Evolutionary conservation across 1,284 basidiomycete species (phyloP).

Genomic region (Cutaneotrichosporon spelunceum): DNA sequence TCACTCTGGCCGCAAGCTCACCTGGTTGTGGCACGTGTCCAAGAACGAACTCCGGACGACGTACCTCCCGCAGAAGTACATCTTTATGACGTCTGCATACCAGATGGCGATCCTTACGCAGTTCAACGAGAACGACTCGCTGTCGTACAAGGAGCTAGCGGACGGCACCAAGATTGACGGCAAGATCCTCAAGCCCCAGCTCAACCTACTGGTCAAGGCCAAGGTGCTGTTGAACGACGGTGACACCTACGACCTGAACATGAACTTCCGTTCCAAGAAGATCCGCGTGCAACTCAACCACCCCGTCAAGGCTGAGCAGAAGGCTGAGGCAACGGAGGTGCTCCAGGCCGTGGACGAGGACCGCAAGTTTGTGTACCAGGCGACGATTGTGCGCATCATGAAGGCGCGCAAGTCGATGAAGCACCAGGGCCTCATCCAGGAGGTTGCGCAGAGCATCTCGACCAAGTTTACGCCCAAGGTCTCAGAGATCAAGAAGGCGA

Average conservation of each 20-base stretch:
- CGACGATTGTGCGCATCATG: constrained; percentile 97
- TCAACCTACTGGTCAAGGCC: constrained; percentile 80
- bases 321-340: constrained; percentile 85
- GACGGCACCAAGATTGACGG: constrained; percentile 79
- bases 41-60: constrained; percentile 94
- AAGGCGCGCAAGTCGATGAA: constrained; percentile 96
- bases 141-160: constrained; percentile 75
- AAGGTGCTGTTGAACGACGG: constrained; percentile 78
- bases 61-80: constrained; percentile 91
- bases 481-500: constrained; percentile 65
- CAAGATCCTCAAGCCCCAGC: constrained; percentile 77
- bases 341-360: constrained; percentile 97
- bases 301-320: constrained; percentile 91
- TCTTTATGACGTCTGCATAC: constrained; percentile 90
- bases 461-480: constrained; percentile 48
- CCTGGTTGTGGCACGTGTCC: constrained; percentile 97
- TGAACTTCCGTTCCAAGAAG: constrained; percentile 93
- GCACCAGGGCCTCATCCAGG: constrained; percentile 89
- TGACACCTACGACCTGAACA: constrained; percentile 84
- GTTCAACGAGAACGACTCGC: constrained; percentile 85
- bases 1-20: constrained; percentile 76
- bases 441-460: constrained; percentile 86
- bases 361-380: constrained; percentile 94
- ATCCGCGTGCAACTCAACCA: constrained; percentile 77
- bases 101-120: constrained; percentile 92